These are phyloP conservation scores for Neurospora discreta DNA, from an alignment of 495 filamentous ascomycete species.

Conservation along the genomic window DNA sequence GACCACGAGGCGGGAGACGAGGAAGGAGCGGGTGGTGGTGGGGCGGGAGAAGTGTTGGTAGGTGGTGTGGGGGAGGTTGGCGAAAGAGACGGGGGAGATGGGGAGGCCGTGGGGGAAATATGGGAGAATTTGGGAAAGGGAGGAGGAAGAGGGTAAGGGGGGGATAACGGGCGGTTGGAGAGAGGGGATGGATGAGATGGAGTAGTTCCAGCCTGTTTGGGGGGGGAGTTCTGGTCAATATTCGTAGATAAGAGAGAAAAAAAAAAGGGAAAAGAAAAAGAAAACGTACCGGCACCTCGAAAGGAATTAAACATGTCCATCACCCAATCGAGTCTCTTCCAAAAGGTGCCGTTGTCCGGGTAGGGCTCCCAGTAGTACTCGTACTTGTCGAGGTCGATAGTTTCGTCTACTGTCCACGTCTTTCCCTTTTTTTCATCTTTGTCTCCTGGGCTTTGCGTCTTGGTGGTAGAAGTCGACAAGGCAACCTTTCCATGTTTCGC, in stretches of 20 bases:
- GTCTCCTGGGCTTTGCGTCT: background rate
- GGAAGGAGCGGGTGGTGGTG: constrained; percentile 29
- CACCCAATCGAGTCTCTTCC: constrained; percentile 60
- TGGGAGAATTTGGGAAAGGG: background rate
- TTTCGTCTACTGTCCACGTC: constrained; percentile 19
- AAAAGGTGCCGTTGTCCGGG: constrained; percentile 42
- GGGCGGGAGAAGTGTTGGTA: constrained; percentile 24
- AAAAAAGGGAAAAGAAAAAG: background rate
- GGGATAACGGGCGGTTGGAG: constrained; percentile 27
- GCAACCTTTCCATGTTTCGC: background rate
- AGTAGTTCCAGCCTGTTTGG: constrained; percentile 59
- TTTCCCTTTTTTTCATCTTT: constrained; percentile 20
- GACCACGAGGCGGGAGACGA: constrained; percentile 33
- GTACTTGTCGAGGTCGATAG: constrained; percentile 9
- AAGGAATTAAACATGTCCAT: constrained; percentile 58
- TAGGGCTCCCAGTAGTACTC: constrained; percentile 64
- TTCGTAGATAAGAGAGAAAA: no score
- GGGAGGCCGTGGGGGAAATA: background rate
- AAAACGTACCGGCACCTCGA: constrained; percentile 42
- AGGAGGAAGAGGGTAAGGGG: constrained; percentile 2
- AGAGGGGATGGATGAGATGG: constrained; percentile 46
- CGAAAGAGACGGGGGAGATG: constrained; percentile 1
- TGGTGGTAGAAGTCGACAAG: background rate
- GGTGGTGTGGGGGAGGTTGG: background rate
- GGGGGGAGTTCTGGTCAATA: no score